Conservation (phyloP, 495 filamentous ascomycete species). For the Aspergillus heteromorphus region DNA sequence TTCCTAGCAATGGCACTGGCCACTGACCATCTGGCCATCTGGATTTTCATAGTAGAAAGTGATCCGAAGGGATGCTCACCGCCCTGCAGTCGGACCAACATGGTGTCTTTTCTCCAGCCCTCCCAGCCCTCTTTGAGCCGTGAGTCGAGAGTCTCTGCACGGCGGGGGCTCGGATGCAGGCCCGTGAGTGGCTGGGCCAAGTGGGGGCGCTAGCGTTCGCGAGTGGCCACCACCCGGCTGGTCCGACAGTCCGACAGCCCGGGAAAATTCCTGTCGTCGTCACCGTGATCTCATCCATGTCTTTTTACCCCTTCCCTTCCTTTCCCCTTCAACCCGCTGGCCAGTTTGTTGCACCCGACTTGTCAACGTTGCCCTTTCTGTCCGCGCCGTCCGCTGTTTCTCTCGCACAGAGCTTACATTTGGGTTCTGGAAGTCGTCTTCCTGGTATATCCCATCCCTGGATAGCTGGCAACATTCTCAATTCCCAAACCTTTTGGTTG, state of each 20-base stretch:
- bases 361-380: not conserved
- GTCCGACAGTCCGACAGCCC: conserved; percentile 16
- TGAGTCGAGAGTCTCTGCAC: not conserved
- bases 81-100: conserved; percentile 8
- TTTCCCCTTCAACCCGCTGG: not conserved
- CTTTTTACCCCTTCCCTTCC: conserved; percentile 5
- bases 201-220: conserved; percentile 11
- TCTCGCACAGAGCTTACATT: not conserved
- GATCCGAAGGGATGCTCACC: conserved; percentile 9
- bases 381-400: too few species aligned
- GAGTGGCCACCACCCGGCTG: conserved; percentile 25
- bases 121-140: too few species aligned
- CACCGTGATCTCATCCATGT: conserved; percentile 31
- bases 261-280: conserved; percentile 35
- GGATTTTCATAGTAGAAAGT: too few species aligned
- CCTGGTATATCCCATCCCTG: not conserved
- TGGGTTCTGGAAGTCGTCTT: not conserved
- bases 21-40: too few species aligned
- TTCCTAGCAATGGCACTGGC: too few species aligned
- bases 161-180: conserved; percentile 11
- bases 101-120: too few species aligned
- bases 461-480: conserved; percentile 2
- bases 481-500: not conserved
- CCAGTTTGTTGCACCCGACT: not conserved
- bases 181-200: conserved; percentile 25